Conservation (phyloP, 306 rosid genomes). For the Canavalia ensiformis region DNA sequence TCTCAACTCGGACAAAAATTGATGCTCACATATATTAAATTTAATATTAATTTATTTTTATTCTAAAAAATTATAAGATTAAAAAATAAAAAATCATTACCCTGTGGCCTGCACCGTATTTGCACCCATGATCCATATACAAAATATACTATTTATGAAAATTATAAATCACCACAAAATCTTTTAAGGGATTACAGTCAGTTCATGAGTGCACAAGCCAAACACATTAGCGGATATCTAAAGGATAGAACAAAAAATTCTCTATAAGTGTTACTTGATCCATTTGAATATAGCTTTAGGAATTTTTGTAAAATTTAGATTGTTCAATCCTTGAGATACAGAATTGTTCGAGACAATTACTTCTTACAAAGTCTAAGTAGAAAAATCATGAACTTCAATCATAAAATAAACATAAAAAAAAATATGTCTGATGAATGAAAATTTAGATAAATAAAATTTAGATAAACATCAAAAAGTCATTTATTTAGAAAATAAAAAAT, state of each 20-base stretch:
- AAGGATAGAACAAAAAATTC: neutral
- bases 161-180: too few species aligned
- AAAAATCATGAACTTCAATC: conserved; percentile 27
- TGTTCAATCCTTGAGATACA: conserved; percentile 98
- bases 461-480: too few species aligned
- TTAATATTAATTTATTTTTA: too few species aligned
- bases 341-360: conserved; percentile 93
- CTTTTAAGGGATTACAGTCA: neutral
- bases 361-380: conserved; percentile 76
- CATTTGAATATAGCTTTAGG: conserved; percentile 87
- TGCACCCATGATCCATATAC: conserved; percentile 34
- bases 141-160: conserved; percentile 16
- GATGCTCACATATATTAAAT: too few species aligned
- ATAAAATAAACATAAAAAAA: conserved; percentile 23
- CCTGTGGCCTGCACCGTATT: conserved; percentile 73
- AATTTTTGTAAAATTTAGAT: conserved; percentile 82
- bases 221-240: neutral
- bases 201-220: neutral
- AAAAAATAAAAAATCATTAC: conserved; percentile 66
- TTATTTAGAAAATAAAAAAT: too few species aligned
- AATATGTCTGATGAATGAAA: neutral
- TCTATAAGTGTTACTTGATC: conserved; percentile 71
- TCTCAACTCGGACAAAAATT: too few species aligned
- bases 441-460: neutral
- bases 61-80: too few species aligned